Evolutionary conservation across 108 stramenopile genomes (phyloP), one percentile per base, ranked within the genome.

Genomic region (Pelagomonas calceolata): DNA sequence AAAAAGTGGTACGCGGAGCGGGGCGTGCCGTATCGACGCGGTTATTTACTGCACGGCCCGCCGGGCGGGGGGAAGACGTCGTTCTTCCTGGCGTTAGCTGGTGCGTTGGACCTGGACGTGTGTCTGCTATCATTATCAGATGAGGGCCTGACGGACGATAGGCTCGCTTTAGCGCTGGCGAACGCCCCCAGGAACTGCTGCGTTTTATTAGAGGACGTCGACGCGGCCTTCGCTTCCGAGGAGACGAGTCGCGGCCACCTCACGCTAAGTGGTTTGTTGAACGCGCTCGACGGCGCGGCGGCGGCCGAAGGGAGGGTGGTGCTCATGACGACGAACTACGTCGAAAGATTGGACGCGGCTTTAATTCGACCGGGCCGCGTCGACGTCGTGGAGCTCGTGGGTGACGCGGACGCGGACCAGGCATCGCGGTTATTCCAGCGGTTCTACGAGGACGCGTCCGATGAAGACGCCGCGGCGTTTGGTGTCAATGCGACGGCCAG

Each of bases 31-130:
- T 78, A 77, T 68, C 79, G 78, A 36, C 78, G 79, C 30, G 79
- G 81, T 5, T 44, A 79, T 18, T 60, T 79, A 18, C 26, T 82
- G 37, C 76, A 82, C 65, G 81, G 81, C 0, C 76, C 76, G 31
- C 81, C 81, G 15, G 81, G 81, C n/a, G 78, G 79, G 0, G 82
- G 82, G n/a, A 82, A 82, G 73, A 80, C 82, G 30, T 75, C 73
- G 33, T n/a, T 82, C 46, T 75, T 79, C 71, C 79, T 80, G 70
- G 76, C 77, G 9, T 51, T 82, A 16, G 82, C 82, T 9, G 35
- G 32, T n/a, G 63, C 74, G 51, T 72, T 76, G n/a, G 46, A 64
- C 14, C 46, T 76, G 15, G 72, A 79, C 65, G 73, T 82, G 26
- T 71, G 79, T 16, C 63, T 43, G 36, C 66, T 82, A 26, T 35